phyloP scores from a whole-genome alignment of 2,329 filamentous ascomycete species.

The Pseudocercospora pini-densiflorae region DNA sequence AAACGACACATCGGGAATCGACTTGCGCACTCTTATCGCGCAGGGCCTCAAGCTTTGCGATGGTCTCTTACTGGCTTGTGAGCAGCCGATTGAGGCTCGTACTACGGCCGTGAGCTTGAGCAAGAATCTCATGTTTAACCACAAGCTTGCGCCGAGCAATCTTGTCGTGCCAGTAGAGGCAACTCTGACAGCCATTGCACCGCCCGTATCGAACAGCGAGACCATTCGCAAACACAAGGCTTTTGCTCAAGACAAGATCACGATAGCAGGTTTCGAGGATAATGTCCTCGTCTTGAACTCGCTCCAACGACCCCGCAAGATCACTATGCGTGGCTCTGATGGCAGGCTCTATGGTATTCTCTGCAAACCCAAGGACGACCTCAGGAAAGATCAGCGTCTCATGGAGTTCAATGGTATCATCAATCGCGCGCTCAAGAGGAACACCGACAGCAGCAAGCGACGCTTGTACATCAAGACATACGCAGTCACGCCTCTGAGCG shows the following conservation, averaged over 20 bases:
- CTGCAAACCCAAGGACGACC: slow-evolving; percentile 97
- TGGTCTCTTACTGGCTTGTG: slow-evolving; percentile 79
- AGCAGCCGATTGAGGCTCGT: slow-evolving; percentile 75
- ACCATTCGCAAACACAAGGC: slow-evolving; percentile 75
- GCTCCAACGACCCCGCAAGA: slow-evolving; percentile 86
- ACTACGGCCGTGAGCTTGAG: slow-evolving; percentile 74
- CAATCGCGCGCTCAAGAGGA: slow-evolving; percentile 89
- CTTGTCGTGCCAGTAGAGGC: slow-evolving; percentile 89
- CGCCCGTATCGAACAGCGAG: slow-evolving; percentile 70
- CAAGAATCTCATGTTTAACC: slow-evolving; percentile 80
- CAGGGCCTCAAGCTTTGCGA: slow-evolving; percentile 83
- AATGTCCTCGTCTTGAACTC: slow-evolving; percentile 90
- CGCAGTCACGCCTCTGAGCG: slow-evolving; percentile 92
- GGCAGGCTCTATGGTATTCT: slow-evolving; percentile 86
- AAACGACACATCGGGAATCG: slow-evolving; percentile 57
- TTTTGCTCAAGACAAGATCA: slow-evolving; percentile 84
- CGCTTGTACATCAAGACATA: slow-evolving; percentile 97
- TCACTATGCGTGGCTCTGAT: slow-evolving; percentile 87
- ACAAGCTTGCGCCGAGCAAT: slow-evolving; percentile 78
- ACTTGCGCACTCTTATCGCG: slow-evolving; percentile 72
- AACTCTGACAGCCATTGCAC: slow-evolving; percentile 81
- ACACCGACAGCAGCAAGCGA: slow-evolving; percentile 86
- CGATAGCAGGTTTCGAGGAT: slow-evolving; percentile 79
- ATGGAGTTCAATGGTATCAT: slow-evolving; percentile 99
- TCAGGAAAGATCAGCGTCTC: slow-evolving; percentile 94